Evolutionary conservation across 495 filamentous ascomycete genomes (phyloP), one percentile per base, ranked within the genome.

Genomic region (Ascodesmis nigricans): DNA sequence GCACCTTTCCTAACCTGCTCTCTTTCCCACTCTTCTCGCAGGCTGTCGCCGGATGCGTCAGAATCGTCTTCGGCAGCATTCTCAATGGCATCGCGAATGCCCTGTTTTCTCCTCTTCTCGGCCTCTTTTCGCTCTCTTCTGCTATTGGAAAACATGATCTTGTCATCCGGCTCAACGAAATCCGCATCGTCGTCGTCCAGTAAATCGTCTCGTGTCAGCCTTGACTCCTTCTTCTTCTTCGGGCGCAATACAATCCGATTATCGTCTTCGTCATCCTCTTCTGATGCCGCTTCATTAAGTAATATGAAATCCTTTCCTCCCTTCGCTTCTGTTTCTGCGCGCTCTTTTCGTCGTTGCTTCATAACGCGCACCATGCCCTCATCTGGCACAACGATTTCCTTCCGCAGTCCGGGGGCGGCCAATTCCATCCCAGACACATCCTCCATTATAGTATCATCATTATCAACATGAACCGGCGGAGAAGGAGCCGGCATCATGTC

Each of bases 141-240:
- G 25, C 81, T 78, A 11, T 41, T 43, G 8, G 27, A 29, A 7
- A 29, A 16, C 0, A 95, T 63, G 2, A 78, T 64, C 7, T 92
- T 67, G 19, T 66, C 66, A 10, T 75, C 81, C 49, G 92, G 84
- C 13, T 82, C 75, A 10, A 84, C 74, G 43, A 77, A 91, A 38
- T 91, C 80, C 34, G 91, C 83, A 50, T 82, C 82, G 57, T 97
- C 87, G 3, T 81, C 81, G 58, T 95, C 87, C 20, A 72, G 74
- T n/a, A 93, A 67, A 49, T 92, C 79, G 49, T 95, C 87, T 17
- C 64, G 33, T 4, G 4, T 63, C 3, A 93, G 64, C n/a, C 87
- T 63, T 5, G 73, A 76, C 34, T 82, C 71, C 2, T 57, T 49
- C 46, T 64, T 70, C 47, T 51, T 41, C 56, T 40, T 29, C 38